phyloP scores from a whole-genome alignment of 2,329 filamentous ascomycete genomes.

The Sarocladium kiliense region DNA sequence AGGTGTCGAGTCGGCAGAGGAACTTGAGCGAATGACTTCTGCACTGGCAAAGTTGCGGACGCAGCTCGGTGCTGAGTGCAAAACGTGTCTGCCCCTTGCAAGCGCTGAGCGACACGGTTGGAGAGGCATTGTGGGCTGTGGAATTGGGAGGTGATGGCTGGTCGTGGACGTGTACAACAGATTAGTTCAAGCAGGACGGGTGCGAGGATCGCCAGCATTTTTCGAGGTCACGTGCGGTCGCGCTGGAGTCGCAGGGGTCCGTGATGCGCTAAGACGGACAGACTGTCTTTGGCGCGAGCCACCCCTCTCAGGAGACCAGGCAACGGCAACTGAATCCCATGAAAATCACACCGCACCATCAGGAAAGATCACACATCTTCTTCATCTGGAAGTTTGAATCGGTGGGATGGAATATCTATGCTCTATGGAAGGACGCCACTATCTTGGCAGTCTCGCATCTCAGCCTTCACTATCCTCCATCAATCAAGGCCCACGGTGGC shows the following conservation, averaged over 20 bases:
- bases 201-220: constrained; percentile 23
- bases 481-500: no score
- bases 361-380: no score
- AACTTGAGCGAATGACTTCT: constrained; percentile 21
- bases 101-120: constrained; percentile 27
- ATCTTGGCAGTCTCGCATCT: no score
- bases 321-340: no score
- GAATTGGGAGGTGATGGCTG: neutral
- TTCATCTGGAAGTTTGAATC: no score
- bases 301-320: no score
- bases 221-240: constrained; percentile 24
- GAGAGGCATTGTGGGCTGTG: constrained; percentile 23
- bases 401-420: no score
- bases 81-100: constrained; percentile 18
- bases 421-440: no score
- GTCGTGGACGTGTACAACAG: neutral
- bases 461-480: no score
- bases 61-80: constrained; percentile 12
- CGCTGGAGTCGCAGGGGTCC: constrained; percentile 11
- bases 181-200: neutral
- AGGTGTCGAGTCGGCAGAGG: constrained; percentile 20
- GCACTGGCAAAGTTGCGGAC: neutral
- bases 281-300: neutral
- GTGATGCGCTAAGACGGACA: constrained; percentile 2
- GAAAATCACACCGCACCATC: no score